Evolutionary conservation across 768 basidiomycete species (phyloP).

Genomic region (Termitomyces sp.): DNA sequence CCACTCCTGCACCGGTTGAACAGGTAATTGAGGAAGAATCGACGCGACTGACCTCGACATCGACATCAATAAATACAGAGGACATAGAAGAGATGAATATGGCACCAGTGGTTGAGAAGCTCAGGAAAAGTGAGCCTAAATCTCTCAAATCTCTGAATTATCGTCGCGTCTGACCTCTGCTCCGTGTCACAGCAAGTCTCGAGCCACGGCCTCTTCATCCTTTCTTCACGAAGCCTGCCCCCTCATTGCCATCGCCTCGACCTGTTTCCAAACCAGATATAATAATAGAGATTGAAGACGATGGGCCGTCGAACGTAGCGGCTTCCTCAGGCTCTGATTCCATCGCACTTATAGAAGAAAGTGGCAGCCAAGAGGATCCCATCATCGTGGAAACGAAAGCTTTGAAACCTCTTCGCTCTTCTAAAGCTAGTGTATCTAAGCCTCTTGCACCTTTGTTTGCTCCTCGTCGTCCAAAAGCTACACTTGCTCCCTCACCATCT

Average conservation of each 20-base stretch:
- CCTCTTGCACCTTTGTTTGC: constrained; percentile 47
- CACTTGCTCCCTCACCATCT: constrained; percentile 1
- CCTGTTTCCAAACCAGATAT: neutral
- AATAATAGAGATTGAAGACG: constrained; percentile 13
- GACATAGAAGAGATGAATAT: constrained; percentile 1
- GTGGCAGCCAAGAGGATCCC: constrained; percentile 36
- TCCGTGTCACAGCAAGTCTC: constrained; percentile 10
- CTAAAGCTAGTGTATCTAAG: constrained; percentile 21
- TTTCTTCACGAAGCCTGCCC: constrained; percentile 14
- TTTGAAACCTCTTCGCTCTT: constrained; percentile 20
- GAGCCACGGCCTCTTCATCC: constrained; percentile 17
- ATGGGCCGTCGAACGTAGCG: neutral
- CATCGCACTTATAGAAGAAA: constrained; percentile 12
- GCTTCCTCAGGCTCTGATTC: neutral
- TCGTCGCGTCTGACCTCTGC: neutral
- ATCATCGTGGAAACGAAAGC: constrained; percentile 45
- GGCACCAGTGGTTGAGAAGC: constrained; percentile 6
- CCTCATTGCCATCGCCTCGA: neutral
- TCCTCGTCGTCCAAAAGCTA: constrained; percentile 23
- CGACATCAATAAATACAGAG: neutral
- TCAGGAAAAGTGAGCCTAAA: constrained; percentile 10
- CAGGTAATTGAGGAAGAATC: neutral
- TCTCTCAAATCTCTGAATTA: too few species aligned
- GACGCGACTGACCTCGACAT: neutral
- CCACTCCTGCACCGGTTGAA: neutral